These are phyloP conservation scores for Saksenaea oblongispora DNA, from an alignment of 371 early-diverging fungal genomes.

Conservation along the genomic window DNA sequence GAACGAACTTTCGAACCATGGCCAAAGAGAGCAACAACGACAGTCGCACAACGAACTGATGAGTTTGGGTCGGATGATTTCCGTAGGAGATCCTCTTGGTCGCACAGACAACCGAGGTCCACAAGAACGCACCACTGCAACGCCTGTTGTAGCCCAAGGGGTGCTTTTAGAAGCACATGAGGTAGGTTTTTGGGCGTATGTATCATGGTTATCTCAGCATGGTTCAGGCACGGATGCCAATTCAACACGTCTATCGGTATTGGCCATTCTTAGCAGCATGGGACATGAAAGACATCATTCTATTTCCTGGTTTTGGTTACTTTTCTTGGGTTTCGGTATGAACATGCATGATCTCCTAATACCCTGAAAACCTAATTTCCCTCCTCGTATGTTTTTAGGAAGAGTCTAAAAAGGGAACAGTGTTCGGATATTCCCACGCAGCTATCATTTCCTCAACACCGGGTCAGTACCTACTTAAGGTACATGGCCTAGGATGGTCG, in stretches of 20 bases:
- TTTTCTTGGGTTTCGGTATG: slow-evolving; percentile 55
- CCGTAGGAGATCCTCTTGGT: neutral
- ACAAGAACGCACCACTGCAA: slow-evolving; percentile 9
- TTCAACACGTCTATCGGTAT: slow-evolving; percentile 47
- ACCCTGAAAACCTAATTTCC: neutral
- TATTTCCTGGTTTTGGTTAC: slow-evolving; percentile 52
- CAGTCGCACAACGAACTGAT: slow-evolving; percentile 18
- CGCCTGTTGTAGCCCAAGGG: slow-evolving; percentile 18
- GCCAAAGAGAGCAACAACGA: neutral
- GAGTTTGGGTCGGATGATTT: slow-evolving; percentile 34
- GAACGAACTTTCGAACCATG: slow-evolving; percentile 1
- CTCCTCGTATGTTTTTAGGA: slow-evolving; percentile 28
- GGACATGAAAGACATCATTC: slow-evolving; percentile 56
- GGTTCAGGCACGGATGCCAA: slow-evolving; percentile 40
- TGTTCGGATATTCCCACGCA: slow-evolving; percentile 47
- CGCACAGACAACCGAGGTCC: neutral
- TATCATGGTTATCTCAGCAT: neutral
- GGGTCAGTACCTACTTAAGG: slow-evolving; percentile 44
- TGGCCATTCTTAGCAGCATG: slow-evolving; percentile 55
- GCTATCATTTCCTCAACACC: slow-evolving; percentile 30
- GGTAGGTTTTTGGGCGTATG: slow-evolving; percentile 20
- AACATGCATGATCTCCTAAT: neutral
- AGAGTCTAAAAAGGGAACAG: slow-evolving; percentile 37
- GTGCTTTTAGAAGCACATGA: slow-evolving; percentile 50
- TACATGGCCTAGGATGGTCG: slow-evolving; percentile 39